Evolutionary conservation across 306 rosid species (phyloP).

Genomic region (Comarum palustre): DNA sequence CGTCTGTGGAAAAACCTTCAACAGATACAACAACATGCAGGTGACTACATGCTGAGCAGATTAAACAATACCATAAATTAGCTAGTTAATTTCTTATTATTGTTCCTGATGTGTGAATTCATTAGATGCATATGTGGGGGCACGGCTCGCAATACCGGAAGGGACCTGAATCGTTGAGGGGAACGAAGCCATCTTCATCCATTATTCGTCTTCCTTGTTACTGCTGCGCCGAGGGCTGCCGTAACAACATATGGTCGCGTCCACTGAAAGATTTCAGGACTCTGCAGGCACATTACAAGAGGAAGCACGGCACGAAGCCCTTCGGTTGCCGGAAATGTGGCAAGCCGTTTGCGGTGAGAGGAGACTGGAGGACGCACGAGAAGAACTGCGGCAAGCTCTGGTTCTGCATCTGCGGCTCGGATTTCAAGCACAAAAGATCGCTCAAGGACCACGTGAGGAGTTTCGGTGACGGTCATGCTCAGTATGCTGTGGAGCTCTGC

Average conservation of each 20-base stretch:
- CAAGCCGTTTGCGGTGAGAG: constrained; percentile 79
- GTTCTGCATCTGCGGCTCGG: constrained; percentile 95
- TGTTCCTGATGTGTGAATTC: not conserved
- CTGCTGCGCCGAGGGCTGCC: constrained; percentile 92
- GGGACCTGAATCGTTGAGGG: constrained; percentile 84
- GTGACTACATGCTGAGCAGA: constrained; percentile 25
- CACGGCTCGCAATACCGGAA: constrained; percentile 90
- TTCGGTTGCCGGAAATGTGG: constrained; percentile 80
- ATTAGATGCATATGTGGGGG: constrained; percentile 99
- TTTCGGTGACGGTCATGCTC: constrained; percentile 76
- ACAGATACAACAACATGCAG: constrained; percentile 98
- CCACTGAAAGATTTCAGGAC: constrained; percentile 87
- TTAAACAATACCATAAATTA: not conserved
- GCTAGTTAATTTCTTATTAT: not conserved
- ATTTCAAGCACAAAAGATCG: constrained; percentile 90
- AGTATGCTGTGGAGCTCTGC: constrained; percentile 56
- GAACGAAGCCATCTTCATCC: constrained; percentile 71
- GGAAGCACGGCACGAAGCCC: constrained; percentile 90
- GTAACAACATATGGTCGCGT: constrained; percentile 81
- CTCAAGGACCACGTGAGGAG: constrained; percentile 86
- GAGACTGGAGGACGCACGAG: constrained; percentile 97
- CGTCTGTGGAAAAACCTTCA: constrained; percentile 90
- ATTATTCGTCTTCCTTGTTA: constrained; percentile 81
- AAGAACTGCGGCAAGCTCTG: constrained; percentile 93
- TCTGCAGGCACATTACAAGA: constrained; percentile 87